These are phyloP conservation scores for Zea luxurians DNA, from an alignment of 176 grass and related monocot genomes.

Conservation along the genomic window DNA sequence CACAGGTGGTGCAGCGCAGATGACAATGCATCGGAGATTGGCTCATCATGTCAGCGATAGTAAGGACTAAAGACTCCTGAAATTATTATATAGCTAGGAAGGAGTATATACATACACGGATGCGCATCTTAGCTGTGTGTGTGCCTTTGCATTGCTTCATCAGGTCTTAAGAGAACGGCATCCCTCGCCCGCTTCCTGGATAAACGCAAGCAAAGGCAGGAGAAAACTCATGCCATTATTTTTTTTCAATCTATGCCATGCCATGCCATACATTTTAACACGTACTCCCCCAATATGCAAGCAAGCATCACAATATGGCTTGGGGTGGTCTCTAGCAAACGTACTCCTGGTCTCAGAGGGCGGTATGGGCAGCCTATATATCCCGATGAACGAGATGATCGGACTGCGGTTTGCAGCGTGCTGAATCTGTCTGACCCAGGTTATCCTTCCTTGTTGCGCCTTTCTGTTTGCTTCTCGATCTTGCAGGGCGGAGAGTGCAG, in stretches of 20 bases:
- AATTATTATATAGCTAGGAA: no score
- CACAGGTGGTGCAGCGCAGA: not conserved
- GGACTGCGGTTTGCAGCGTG: not conserved
- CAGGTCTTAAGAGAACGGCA: constrained; percentile 61
- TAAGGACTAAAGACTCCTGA: not conserved
- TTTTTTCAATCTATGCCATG: not conserved
- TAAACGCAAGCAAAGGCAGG: constrained; percentile 65
- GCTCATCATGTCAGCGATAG: constrained; percentile 7
- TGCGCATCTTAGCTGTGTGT: not conserved
- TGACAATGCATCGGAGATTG: not conserved
- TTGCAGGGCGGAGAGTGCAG: constrained; percentile 36
- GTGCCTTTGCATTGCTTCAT: constrained; percentile 18
- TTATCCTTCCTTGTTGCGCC: not conserved
- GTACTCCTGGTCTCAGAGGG: not conserved
- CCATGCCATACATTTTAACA: not conserved
- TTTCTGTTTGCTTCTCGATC: constrained; percentile 16
- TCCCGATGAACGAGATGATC: not conserved
- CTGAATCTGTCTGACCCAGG: not conserved
- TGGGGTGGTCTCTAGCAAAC: not conserved
- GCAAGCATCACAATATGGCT: not conserved
- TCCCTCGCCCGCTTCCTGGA: constrained; percentile 72
- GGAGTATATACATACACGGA: no score
- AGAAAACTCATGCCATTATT: not conserved
- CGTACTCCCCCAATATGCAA: not conserved
- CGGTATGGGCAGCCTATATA: constrained; percentile 6